These are phyloP conservation scores for Ceratocystis diversiconidia DNA, from an alignment of 2,329 filamentous ascomycete genomes.

Conservation along the genomic window DNA sequence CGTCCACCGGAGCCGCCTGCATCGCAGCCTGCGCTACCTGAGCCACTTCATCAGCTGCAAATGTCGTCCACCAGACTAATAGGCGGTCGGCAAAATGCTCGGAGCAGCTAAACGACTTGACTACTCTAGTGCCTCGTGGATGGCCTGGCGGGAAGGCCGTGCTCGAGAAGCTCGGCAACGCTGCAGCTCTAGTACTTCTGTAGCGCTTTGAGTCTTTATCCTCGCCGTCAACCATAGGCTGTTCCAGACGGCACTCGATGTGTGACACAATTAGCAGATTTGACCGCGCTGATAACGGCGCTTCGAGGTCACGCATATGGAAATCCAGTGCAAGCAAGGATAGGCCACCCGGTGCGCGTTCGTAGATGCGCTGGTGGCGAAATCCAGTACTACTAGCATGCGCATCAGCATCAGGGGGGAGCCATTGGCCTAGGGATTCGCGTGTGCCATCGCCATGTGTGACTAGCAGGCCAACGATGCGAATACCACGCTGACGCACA, in stretches of 20 bases:
- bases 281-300: slow-evolving; percentile 9
- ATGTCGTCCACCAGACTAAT: slow-evolving; percentile 17
- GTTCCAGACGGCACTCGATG: slow-evolving; percentile 7
- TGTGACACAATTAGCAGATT: slow-evolving; percentile 9
- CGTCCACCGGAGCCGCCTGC: slow-evolving; percentile 7
- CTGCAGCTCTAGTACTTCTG: neutral
- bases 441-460: slow-evolving; percentile 10
- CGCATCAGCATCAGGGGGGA: slow-evolving; percentile 10
- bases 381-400: neutral
- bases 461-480: slow-evolving; percentile 9
- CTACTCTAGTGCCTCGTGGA: slow-evolving; percentile 1
- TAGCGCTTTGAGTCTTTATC: neutral
- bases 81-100: neutral
- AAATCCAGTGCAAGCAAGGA: slow-evolving; percentile 7
- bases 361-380: slow-evolving; percentile 11
- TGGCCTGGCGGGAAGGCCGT: slow-evolving; percentile 10
- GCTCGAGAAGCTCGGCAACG: neutral
- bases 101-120: slow-evolving; percentile 10
- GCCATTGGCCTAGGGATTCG: slow-evolving; percentile 14
- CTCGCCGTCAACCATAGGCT: neutral
- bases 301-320: slow-evolving; percentile 12
- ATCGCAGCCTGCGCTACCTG: neutral
- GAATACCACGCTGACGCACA: neutral
- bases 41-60: slow-evolving; percentile 13
- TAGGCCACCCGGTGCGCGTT: neutral